Evolutionary conservation across 192 early-diverging fungal genomes (phyloP).

Genomic region (Dissophora globulifera): DNA sequence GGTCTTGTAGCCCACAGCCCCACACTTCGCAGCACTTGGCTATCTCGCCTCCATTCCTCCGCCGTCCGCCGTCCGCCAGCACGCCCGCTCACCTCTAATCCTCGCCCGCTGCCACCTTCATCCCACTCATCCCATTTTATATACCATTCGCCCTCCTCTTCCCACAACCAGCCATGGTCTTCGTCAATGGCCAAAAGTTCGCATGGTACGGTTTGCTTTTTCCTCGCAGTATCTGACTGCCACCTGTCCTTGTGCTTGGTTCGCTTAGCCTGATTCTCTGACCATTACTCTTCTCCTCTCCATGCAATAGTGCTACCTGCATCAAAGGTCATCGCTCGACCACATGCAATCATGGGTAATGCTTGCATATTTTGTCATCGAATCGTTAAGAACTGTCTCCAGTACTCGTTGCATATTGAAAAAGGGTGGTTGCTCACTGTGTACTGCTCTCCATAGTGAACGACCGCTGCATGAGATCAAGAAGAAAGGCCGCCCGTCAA

Average conservation of each 20-base stretch:
- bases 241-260: not conserved
- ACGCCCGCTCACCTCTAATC: not conserved
- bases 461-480: conserved; percentile 71
- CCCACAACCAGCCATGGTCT: conserved; percentile 28
- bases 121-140: no score
- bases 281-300: not conserved
- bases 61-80: not conserved
- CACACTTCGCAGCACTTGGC: not conserved
- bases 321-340: conserved; percentile 51
- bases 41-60: not conserved
- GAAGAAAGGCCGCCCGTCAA: conserved; percentile 76
- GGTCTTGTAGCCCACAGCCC: not conserved
- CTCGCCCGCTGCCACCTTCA: no score
- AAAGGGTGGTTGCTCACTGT: no score
- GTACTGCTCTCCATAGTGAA: conserved; percentile 54
- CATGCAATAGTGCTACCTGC: conserved; percentile 35
- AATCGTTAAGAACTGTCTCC: no score
- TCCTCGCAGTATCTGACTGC: no score
- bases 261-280: no score
- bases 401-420: no score
- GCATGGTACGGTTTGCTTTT: conserved; percentile 45
- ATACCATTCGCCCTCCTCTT: no score
- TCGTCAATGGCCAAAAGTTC: conserved; percentile 47
- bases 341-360: conserved; percentile 47
- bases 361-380: no score